Evolutionary conservation across 2,329 filamentous ascomycete genomes (phyloP), one percentile per base, ranked within the genome.

Genomic region (Aspergillus unguis): DNA sequence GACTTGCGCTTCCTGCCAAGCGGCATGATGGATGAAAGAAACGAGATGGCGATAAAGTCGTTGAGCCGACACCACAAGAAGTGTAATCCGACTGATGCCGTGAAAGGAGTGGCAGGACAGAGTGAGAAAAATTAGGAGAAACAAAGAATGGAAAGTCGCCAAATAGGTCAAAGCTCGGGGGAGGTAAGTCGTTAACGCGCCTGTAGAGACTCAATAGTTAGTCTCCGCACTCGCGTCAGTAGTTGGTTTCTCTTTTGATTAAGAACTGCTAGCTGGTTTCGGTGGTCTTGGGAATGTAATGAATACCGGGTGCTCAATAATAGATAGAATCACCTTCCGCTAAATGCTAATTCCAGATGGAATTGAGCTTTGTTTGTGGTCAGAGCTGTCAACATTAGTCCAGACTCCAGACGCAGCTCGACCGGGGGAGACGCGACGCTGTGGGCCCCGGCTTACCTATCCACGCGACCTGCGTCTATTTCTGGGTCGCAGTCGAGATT

Each of bases 1-100:
- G 64, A 62, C 55, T 64, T 66, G 57, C 67, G 67, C 57, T 69
- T 69, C 38, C 41, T 53, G 32, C 46, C 44, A 31, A 50, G 50
- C 41, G 56, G 41, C 56, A 55, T 52, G 50, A 41, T 45, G 37
- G 38, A 41, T 41, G 42, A 40, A 36, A 41, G 37, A 31, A 44
- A 49, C 17, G 36, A 36, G 26, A 42, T 46, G 29, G 29, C 35
- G 44, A 55, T 45, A 23, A 32, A 47, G 26, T 42, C 38, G 33
- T 40, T 29, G 17, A 45, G 40, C 33, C 26, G 28, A 51, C 40
- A 7, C n/a, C 11, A 17, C 9, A 27, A 26, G 23, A 41, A 10
- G 11, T 8, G 7, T 10, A 33, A 32, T 17, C 6, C 11, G 11
- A 11, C 28, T 4, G n/a, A 17, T 23, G 17, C 23, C 5, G 11